Conservation (phyloP, 164 flowering plant species). For the Dillenia suffruticosa region DNA sequence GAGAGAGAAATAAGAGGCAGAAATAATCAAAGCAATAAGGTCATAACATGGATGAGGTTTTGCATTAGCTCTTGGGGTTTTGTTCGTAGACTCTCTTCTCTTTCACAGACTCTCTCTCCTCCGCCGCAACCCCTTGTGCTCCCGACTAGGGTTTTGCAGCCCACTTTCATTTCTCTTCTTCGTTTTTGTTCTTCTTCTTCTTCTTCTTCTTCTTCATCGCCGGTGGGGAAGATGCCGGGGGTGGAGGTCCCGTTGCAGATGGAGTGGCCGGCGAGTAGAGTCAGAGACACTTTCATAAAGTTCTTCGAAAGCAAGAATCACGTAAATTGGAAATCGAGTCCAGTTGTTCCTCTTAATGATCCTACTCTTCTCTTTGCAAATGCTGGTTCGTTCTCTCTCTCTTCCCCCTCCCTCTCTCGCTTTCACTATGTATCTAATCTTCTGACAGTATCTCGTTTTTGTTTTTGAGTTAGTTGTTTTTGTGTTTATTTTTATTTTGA, state of each 20-base stretch:
- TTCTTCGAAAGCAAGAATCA: constrained; percentile 74
- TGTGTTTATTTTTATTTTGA: background rate
- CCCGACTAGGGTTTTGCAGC: background rate
- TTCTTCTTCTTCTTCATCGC: background rate
- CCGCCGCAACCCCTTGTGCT: too few relatives aligned
- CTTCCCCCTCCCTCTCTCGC: background rate
- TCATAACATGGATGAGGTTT: too few relatives aligned
- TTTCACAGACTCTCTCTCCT: background rate
- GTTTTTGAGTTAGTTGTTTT: background rate
- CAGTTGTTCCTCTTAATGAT: constrained; percentile 83
- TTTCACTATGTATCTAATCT: background rate
- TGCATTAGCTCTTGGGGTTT: too few relatives aligned
- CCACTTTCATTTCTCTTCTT: background rate
- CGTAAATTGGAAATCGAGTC: constrained; percentile 74
- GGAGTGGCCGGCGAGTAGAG: constrained; percentile 76
- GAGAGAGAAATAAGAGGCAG: too few relatives aligned
- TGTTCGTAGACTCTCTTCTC: background rate
- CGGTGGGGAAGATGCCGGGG: constrained; percentile 18
- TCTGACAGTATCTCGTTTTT: background rate
- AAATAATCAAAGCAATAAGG: too few relatives aligned
- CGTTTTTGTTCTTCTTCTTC: background rate
- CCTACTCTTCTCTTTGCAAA: constrained; percentile 96
- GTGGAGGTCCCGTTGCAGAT: constrained; percentile 10
- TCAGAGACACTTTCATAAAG: constrained; percentile 70
- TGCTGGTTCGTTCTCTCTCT: constrained; percentile 48